Evolutionary conservation across 306 rosid genomes (phyloP).

Genomic region (Casuarina glauca): DNA sequence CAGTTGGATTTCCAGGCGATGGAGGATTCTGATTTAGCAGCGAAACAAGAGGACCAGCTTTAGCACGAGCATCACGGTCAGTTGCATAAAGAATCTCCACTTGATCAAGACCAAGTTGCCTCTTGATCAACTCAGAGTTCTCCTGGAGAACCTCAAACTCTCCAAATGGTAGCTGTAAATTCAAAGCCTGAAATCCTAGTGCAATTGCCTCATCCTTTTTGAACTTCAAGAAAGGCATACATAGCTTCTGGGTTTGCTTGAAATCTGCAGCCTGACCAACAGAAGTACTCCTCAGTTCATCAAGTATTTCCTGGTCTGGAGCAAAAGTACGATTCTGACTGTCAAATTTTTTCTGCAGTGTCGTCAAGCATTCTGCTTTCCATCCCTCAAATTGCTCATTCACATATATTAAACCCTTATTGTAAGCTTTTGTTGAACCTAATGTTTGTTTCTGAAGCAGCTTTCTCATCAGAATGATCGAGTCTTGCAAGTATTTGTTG

Average conservation of each 20-base stretch:
- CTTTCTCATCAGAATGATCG: constrained; percentile 80
- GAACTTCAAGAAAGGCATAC: constrained; percentile 88
- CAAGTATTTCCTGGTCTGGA: constrained; percentile 56
- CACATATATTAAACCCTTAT: constrained; percentile 70
- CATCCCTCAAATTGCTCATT: constrained; percentile 82
- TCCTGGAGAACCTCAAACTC: constrained; percentile 77
- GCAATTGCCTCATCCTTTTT: constrained; percentile 71
- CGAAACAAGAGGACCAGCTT: constrained; percentile 63
- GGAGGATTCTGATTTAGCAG: constrained; percentile 74
- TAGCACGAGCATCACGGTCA: constrained; percentile 53
- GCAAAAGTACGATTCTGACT: constrained; percentile 43
- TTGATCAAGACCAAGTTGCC: constrained; percentile 74
- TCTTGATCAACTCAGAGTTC: constrained; percentile 74
- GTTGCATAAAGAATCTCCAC: constrained; percentile 65
- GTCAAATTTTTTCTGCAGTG: constrained; percentile 62
- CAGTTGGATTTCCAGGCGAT: constrained; percentile 85
- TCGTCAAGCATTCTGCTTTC: constrained; percentile 81
- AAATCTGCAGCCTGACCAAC: constrained; percentile 59
- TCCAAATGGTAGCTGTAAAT: constrained; percentile 77
- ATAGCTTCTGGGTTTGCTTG: constrained; percentile 63
- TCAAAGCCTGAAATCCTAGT: constrained; percentile 72
- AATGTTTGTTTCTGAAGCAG: constrained; percentile 78
- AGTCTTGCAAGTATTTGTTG: constrained; percentile 81
- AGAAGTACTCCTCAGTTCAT: constrained; percentile 59
- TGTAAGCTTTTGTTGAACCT: constrained; percentile 68